Conservation (phyloP, 768 basidiomycete species). For the Tulasnella sp. region DNA sequence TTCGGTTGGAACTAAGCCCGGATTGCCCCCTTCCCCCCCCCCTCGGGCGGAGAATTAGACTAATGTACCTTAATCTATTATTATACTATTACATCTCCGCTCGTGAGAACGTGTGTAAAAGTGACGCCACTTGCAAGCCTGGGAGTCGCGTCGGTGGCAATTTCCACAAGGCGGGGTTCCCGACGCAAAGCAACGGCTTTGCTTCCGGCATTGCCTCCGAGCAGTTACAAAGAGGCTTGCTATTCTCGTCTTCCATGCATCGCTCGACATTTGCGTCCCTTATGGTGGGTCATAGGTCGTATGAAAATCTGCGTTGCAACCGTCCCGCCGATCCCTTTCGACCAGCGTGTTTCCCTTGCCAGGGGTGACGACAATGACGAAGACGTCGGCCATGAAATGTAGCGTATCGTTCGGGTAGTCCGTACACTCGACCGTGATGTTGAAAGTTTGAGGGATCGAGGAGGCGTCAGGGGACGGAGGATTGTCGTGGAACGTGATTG, state of each 20-base stretch:
- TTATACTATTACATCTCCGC: background rate
- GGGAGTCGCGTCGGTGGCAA: too few species aligned
- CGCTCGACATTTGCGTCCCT: background rate
- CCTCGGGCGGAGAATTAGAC: background rate
- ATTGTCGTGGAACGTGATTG: slow-evolving; percentile 12
- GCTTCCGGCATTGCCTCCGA: too few species aligned
- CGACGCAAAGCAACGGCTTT: too few species aligned
- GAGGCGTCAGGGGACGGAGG: background rate
- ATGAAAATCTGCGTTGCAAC: background rate
- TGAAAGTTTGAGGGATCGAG: background rate
- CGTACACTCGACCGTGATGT: background rate
- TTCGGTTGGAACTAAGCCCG: too few species aligned
- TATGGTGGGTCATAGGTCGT: background rate
- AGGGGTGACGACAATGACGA: background rate
- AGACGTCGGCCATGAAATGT: background rate
- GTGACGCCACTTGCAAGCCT: too few species aligned
- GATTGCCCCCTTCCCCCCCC: too few species aligned
- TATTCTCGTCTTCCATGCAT: background rate
- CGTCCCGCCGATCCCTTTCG: background rate
- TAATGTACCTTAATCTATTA: background rate
- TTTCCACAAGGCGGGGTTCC: too few species aligned
- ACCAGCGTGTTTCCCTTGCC: background rate
- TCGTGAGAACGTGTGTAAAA: background rate
- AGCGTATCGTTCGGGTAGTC: background rate
- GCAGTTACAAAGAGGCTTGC: background rate